Base-by-base conservation (phyloP, 2,329 filamentous ascomycete species). In the Xylariaceae sp. region DNA sequence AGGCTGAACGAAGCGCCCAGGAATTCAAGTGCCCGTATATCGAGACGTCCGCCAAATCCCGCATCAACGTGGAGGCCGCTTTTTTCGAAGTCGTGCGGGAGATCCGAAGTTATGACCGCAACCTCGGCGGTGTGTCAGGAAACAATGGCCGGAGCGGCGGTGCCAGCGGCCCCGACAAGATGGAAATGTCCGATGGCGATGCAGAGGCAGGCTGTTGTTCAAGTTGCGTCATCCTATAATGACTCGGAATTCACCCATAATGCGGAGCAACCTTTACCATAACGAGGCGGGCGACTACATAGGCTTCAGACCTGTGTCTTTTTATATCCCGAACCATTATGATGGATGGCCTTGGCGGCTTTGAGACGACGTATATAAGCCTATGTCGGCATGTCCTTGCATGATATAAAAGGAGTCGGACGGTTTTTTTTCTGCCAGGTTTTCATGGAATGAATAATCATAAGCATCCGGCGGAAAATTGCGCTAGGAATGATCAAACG, bases 51-150 rank as follows among this genome's bases (percentile, higher is more conserved):
- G 94, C 94, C 67, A 99, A 97, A 80, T 96, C 92, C 64, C 88
- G 93, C 74, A 95, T 94, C 80, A 97, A 97, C 74, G 94, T 99
- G 71, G 94, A 99, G 77, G 92, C 95, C 78, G 92, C 93, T 57
- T 99, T 99, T 79, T 97, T 93, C 83, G 92, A 97, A 74, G 92
- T 97, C 69, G 94, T 99, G 60, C 89, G 94, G 74, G 94, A 97
- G 75, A 99, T 99, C 73, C 87, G 94, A 77, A 89, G 91, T 77
- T 97, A 96, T 79, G 97, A 99, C 85, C 93, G 94, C 75, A 93
- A 97, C 74, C 95, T 97, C 87, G 92, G 92, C 62, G 90, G 90
- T 61, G 90, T 95, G 76, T 86, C 88, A 50, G 85, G 87, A 60
- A 85, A 82, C 63, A 88, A 88, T 68, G 86, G 87, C 66, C 79